Percentiles rank a stretch among this genome's conserved stretches.
These are phyloP conservation scores for Scenedesmus sp. DNA, from an alignment of 163 green algal genomes.

Conservation along the genomic window DNA sequence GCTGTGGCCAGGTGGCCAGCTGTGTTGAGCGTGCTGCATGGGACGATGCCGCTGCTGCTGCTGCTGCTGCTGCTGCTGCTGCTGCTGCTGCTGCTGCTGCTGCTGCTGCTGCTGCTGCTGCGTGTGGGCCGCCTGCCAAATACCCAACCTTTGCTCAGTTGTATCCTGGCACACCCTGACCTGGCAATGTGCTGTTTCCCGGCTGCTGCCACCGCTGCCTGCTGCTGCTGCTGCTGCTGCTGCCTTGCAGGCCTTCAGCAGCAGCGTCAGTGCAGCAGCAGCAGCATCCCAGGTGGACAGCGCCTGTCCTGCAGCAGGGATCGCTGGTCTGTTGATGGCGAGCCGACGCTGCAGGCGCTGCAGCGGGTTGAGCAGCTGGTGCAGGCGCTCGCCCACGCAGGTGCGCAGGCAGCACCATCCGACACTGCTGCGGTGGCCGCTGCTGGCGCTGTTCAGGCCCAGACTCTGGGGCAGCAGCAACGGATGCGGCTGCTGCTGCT, in stretches of 20 bases:
- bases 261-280: neutral
- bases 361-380: conserved; percentile 12
- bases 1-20: neutral
- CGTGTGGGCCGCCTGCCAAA: too few relatives aligned
- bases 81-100: neutral
- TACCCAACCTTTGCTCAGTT: too few relatives aligned
- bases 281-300: too few relatives aligned
- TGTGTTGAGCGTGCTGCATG: neutral
- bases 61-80: too few relatives aligned
- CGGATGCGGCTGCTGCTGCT: too few relatives aligned
- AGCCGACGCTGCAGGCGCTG: neutral
- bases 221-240: neutral
- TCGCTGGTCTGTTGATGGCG: neutral
- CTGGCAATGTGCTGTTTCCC: too few relatives aligned
- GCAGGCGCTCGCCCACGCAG: neutral
- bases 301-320: neutral
- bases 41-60: neutral
- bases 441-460: neutral
- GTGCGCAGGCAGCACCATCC: neutral
- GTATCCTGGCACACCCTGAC: too few relatives aligned
- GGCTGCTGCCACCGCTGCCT: neutral
- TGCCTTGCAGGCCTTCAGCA: neutral
- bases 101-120: too few relatives aligned
- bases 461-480: too few relatives aligned
- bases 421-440: neutral